These are phyloP conservation scores for Angophora floribunda DNA, from an alignment of 345 rosid species.

Conservation along the genomic window DNA sequence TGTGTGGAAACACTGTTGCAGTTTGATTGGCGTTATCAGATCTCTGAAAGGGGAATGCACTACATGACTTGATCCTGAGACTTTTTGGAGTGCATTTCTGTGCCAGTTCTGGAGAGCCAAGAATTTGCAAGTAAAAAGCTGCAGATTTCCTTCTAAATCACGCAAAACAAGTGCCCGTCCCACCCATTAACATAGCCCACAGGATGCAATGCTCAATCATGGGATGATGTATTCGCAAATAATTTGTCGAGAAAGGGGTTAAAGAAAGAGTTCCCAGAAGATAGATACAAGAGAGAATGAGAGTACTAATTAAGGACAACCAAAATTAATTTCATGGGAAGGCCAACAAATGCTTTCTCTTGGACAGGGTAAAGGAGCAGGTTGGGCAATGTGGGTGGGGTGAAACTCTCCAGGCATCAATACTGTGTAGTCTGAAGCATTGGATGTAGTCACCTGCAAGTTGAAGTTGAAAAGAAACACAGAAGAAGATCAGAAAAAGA, in stretches of 20 bases:
- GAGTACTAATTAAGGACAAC: background rate
- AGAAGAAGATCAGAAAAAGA: background rate
- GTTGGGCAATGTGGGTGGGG: conserved; percentile 76
- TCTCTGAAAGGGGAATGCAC: background rate
- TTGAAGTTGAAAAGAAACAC: background rate
- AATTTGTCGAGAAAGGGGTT: background rate
- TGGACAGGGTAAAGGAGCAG: conserved; percentile 82
- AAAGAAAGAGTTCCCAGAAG: background rate
- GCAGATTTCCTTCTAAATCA: background rate
- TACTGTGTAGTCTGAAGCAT: conserved; percentile 60
- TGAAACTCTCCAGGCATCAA: conserved; percentile 82
- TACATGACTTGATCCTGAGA: background rate
- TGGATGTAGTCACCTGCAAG: conserved; percentile 26
- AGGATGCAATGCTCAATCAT: background rate
- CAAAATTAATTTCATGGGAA: conserved; percentile 15
- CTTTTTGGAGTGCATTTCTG: background rate
- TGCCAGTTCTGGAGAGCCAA: background rate
- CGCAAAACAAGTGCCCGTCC: background rate
- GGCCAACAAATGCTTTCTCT: conserved; percentile 71
- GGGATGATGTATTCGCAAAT: background rate
- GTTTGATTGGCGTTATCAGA: background rate
- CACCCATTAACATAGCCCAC: background rate
- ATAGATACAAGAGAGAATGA: background rate
- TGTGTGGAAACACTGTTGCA: background rate
- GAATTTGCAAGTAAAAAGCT: background rate